phyloP scores from a whole-genome alignment of 2,329 filamentous ascomycete genomes.

The Cordyceps cateniannulata region DNA sequence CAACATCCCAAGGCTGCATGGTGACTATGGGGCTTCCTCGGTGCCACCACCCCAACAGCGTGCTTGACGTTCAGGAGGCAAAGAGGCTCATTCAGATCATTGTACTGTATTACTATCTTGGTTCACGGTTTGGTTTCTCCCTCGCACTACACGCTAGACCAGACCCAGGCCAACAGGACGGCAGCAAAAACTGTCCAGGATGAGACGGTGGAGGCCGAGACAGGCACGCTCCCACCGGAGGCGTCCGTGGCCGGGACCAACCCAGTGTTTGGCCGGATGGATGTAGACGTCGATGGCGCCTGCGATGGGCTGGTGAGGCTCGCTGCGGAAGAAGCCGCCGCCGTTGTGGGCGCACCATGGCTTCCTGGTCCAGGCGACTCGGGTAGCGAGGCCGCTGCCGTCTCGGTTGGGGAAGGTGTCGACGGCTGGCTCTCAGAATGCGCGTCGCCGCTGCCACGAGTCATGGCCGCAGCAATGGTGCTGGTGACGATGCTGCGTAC shows the following conservation, averaged over 20 bases:
- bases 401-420: not conserved
- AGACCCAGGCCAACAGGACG: not conserved
- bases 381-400: not conserved
- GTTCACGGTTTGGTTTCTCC: not conserved
- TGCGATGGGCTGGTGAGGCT: not conserved
- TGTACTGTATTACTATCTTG: not conserved
- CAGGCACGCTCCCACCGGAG: not conserved
- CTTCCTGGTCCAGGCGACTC: not conserved
- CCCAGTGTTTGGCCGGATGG: too few relatives aligned
- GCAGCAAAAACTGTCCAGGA: not conserved
- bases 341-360: not conserved
- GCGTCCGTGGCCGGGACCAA: not conserved
- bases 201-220: not conserved
- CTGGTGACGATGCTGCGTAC: not conserved
- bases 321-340: not conserved
- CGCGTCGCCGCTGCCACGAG: not conserved
- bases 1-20: not conserved
- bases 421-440: not conserved
- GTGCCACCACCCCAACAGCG: not conserved
- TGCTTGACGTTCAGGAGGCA: not conserved
- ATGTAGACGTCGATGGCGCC: not conserved
- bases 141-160: not conserved
- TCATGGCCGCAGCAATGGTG: not conserved
- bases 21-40: not conserved
- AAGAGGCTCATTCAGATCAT: too few relatives aligned